Evolutionary conservation across 2,329 filamentous ascomycete species (phyloP).

Genomic region (Plectosphaerella plurivora): DNA sequence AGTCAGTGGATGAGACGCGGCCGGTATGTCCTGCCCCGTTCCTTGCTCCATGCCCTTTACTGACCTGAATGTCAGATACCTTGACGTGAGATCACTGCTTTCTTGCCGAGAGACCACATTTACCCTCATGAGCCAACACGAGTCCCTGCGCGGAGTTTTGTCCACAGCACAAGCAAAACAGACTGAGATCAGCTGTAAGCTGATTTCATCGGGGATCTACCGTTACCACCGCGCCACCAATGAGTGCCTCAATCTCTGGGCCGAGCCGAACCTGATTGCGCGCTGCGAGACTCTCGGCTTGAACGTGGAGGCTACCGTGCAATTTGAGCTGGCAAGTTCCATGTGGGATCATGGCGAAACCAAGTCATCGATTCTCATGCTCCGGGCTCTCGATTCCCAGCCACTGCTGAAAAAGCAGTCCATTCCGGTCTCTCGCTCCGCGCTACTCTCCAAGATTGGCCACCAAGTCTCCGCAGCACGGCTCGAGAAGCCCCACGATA

Average conservation of each 20-base stretch:
- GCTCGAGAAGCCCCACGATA: conserved; percentile 84
- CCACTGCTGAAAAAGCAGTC: conserved; percentile 62
- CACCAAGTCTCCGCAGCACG: conserved; percentile 86
- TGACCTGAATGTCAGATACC: conserved; percentile 45
- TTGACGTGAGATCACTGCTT: conserved; percentile 74
- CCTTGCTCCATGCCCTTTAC: no score
- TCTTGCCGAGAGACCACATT: conserved; percentile 81
- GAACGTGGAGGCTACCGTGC: conserved; percentile 70
- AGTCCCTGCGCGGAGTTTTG: conserved; percentile 57
- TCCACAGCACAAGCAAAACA: conserved; percentile 60
- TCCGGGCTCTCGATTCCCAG: conserved; percentile 66
- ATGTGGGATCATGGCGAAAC: conserved; percentile 94
- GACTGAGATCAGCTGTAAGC: conserved; percentile 71
- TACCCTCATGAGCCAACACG: conserved; percentile 70
- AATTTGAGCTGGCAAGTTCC: conserved; percentile 81
- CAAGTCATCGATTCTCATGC: conserved; percentile 81
- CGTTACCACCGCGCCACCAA: conserved; percentile 78
- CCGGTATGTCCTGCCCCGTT: conserved; percentile 50
- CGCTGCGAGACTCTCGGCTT: conserved; percentile 68
- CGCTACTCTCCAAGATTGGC: conserved; percentile 81
- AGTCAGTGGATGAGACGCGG: conserved; percentile 79
- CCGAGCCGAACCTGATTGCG: conserved; percentile 71
- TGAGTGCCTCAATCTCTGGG: conserved; percentile 79
- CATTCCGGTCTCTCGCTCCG: conserved; percentile 67
- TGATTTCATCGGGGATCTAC: conserved; percentile 70